Base-by-base conservation (phyloP, 805 yeast species). In the Wickerhamiella alocasiicola region DNA sequence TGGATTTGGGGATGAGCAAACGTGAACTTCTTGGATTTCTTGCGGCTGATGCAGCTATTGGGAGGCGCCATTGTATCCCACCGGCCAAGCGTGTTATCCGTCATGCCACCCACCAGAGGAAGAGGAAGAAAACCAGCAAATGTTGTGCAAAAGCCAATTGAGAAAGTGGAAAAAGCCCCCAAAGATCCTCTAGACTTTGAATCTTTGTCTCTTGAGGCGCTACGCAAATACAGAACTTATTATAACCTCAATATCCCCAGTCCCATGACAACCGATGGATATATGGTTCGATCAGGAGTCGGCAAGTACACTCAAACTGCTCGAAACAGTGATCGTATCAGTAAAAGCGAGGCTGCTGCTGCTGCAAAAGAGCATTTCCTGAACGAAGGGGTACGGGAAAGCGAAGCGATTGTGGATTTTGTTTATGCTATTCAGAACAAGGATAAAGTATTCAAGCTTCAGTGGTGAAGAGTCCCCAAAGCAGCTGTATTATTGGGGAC, bases 321-420 rank as follows among this genome's bases (percentile, higher is more conserved):
- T 43, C 63, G 60, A 44, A 48, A 55, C 29, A 55, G 56, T 16
- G 60, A 54, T 24, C 54, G 82, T 34, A 65, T 77, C 6, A 53
- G 75, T 35, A 80, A 77, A 55, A 62, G 62, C 3, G 81, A 76
- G 46, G 66, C 79, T 24, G 79, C 83, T 0, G 58, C 57, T 2
- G 68, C 68, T 19, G 75, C 77, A 19, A 78, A 74, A 59, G 71
- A 69, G 42, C 96, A 88, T 58, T 83, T 87, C 50, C 51, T 68
- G 47, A 51, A 60, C 6, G 67, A 66, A 34, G 68, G 71, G 9
- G 74, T 76, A 3, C 76, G 81, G 50, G 98, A 88, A 54, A 75
- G 78, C 44, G 97, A 88, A 51, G 75, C 81, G 24, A 76, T 88
- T 29, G 83, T 95, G 27, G 85, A 81, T 52, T 91, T 88, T 56